These are phyloP conservation scores for Penicillium sp. DNA, from an alignment of 2,329 filamentous ascomycete genomes.

Conservation along the genomic window DNA sequence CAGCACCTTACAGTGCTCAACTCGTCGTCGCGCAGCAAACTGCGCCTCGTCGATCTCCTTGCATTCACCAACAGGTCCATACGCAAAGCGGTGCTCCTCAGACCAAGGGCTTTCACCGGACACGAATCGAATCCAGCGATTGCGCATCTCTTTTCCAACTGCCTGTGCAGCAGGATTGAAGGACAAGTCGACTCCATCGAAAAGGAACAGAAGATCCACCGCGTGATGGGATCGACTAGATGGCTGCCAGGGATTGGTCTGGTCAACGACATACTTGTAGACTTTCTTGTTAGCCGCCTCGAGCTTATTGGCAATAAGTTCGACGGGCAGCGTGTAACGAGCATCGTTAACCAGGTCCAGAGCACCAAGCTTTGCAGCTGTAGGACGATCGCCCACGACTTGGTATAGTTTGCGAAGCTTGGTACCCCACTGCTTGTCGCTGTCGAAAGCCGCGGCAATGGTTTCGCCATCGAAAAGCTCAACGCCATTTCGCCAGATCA, in stretches of 20 bases:
- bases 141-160: constrained; percentile 48
- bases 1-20: constrained; percentile 39
- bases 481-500: constrained; percentile 54
- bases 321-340: constrained; percentile 41
- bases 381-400: constrained; percentile 48
- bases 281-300: constrained; percentile 34
- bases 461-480: constrained; percentile 42
- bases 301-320: constrained; percentile 38
- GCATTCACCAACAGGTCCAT: constrained; percentile 49
- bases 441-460: constrained; percentile 45
- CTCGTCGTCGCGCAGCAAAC: constrained; percentile 43
- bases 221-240: constrained; percentile 56
- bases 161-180: constrained; percentile 43
- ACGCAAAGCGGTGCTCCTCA: constrained; percentile 41
- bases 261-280: constrained; percentile 53
- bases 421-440: constrained; percentile 36
- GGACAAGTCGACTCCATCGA: constrained; percentile 48
- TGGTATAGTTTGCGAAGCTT: constrained; percentile 50
- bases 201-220: constrained; percentile 55
- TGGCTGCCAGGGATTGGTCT: constrained; percentile 56
- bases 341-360: constrained; percentile 45
- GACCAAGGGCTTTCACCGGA: constrained; percentile 47
- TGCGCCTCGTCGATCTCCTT: constrained; percentile 41
- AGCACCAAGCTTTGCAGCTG: constrained; percentile 50
- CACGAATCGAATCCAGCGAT: constrained; percentile 50